These are phyloP conservation scores for Dictyostelium brefeldianum DNA, from an alignment of 78 protist genomes.

Conservation along the genomic window DNA sequence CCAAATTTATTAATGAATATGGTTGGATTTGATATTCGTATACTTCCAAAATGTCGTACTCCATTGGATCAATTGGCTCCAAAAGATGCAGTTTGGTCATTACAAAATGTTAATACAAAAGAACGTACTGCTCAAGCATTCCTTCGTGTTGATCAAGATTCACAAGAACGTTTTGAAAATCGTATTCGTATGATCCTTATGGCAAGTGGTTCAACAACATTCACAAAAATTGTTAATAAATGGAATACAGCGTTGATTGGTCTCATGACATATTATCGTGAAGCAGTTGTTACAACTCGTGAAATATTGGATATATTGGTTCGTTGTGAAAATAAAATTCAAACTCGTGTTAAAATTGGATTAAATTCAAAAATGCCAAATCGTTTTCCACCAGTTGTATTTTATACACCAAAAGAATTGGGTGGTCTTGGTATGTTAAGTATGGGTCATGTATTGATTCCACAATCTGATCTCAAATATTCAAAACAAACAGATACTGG, in stretches of 20 bases:
- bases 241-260: slow-evolving; percentile 99
- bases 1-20: slow-evolving; percentile 99
- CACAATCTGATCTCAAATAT: slow-evolving; percentile 98
- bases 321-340: slow-evolving; percentile 99
- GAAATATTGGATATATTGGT: slow-evolving; percentile 99
- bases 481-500: slow-evolving; percentile 97
- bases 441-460: slow-evolving; percentile 99
- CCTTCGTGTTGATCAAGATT: slow-evolving; percentile 95
- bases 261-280: slow-evolving; percentile 99
- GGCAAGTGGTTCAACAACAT: slow-evolving; percentile 99
- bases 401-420: slow-evolving; percentile 99
- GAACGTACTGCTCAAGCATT: slow-evolving; percentile 98
- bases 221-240: slow-evolving; percentile 98
- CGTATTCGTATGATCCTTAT: slow-evolving; percentile 98
- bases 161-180: slow-evolving; percentile 95
- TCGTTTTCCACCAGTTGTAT: slow-evolving; percentile 99
- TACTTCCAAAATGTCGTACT: slow-evolving; percentile 97
- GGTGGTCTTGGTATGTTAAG: slow-evolving; percentile 99
- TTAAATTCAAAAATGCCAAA: slow-evolving; percentile 99
- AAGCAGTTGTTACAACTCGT: slow-evolving; percentile 92
- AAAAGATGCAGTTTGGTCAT: slow-evolving; percentile 98
- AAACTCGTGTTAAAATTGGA: slow-evolving; percentile 99
- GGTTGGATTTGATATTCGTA: slow-evolving; percentile 98
- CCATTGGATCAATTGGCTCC: slow-evolving; percentile 82
- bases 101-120: slow-evolving; percentile 94